These are phyloP conservation scores for Scedosporium boydii DNA, from an alignment of 2,329 filamentous ascomycete species.

Conservation along the genomic window DNA sequence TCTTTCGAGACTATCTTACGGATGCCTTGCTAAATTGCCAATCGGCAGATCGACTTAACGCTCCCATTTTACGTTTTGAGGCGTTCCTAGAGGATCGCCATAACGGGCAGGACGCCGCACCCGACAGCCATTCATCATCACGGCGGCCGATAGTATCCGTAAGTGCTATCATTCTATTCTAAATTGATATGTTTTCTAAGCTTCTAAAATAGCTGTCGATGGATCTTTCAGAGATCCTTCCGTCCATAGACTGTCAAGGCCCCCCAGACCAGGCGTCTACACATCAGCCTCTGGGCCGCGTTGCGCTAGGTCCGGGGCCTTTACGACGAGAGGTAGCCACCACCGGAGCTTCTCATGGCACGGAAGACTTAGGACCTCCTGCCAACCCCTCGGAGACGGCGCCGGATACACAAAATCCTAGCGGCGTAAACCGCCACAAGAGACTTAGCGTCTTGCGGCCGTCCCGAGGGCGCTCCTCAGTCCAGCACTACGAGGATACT, in stretches of 20 bases:
- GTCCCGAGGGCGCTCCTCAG: background rate
- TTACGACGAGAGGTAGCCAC: no score
- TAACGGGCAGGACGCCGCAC: background rate
- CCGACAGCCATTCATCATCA: background rate
- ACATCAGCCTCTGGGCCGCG: background rate
- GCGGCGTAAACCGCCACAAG: background rate
- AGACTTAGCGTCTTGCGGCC: background rate
- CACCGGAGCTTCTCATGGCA: no score
- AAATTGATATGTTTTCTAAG: background rate
- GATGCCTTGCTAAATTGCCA: background rate
- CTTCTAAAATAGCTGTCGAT: background rate
- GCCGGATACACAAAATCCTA: background rate
- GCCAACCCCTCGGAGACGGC: no score
- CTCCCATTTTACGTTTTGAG: background rate
- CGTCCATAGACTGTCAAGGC: background rate
- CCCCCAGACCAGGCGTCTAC: background rate
- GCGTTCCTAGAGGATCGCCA: background rate
- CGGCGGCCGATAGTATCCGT: background rate
- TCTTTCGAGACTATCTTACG: background rate
- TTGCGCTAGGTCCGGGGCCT: no score
- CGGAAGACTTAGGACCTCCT: no score
- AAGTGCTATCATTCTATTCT: background rate
- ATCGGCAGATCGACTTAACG: background rate
- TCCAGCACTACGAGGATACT: slow-evolving; percentile 6
- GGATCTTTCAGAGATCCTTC: background rate